Conservation (phyloP, 495 filamentous ascomycete genomes). For the Penicillium ochrochloron region DNA sequence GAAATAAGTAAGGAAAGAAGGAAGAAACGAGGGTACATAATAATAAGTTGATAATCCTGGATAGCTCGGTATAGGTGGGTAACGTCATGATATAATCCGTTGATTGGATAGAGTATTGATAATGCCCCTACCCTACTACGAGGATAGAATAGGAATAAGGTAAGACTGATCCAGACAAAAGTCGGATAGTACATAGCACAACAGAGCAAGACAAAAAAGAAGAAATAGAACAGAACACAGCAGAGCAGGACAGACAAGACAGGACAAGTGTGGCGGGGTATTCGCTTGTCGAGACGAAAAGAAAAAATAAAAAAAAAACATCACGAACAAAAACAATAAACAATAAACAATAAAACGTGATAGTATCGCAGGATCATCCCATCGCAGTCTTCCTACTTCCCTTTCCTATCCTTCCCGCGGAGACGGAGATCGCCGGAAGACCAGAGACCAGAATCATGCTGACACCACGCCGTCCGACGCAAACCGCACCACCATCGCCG, state of each 20-base stretch:
- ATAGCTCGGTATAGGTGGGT: no score
- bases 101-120: background rate
- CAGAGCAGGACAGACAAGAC: background rate
- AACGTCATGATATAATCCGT: background rate
- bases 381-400: background rate
- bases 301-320: background rate
- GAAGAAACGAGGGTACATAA: background rate
- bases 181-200: background rate
- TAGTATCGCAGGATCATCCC: conserved; percentile 1
- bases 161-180: background rate
- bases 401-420: conserved; percentile 18
- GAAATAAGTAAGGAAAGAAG: background rate
- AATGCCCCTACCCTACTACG: background rate
- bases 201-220: background rate
- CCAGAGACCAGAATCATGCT: background rate
- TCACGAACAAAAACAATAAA: background rate
- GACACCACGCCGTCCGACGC: conserved; percentile 1
- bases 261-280: conserved; percentile 29
- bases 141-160: conserved; percentile 1
- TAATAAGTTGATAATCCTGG: no score
- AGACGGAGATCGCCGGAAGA: conserved; percentile 11
- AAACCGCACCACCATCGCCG: background rate
- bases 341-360: background rate
- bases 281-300: conserved; percentile 27
- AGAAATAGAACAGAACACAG: background rate